Evolutionary conservation across 1,284 basidiomycete species (phyloP), one percentile per base, ranked within the genome.

Genomic region (Somion occarium): DNA sequence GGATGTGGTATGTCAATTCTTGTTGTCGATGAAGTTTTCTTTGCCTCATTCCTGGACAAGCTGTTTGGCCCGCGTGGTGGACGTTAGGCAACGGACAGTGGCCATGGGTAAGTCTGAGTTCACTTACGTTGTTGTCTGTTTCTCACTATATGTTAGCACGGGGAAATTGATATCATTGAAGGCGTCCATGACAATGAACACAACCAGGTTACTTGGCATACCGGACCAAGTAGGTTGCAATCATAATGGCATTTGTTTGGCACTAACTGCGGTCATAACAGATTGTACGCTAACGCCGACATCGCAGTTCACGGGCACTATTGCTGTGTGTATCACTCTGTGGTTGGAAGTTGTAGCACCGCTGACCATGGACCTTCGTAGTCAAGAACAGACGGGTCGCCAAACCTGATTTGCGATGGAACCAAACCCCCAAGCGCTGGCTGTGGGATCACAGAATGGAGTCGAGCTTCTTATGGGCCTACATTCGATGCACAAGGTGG

Each of bases 81-180:
- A 80, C 79, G 2, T 62, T 83, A 51, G 78, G 76, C 3, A 72
- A 73, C 44, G 76, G 74, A 42, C 67, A 71, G 42, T 82, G 81
- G 78, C 83, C 83, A 5, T 65, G 66, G 44, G 83, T 83, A 46
- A 56, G 63, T 56, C 67, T 59, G 26, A 34, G 43, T 11, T 22
- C 9, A 1, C n/a, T 19, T 15, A 30, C 27, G n/a, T 43, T 18
- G 38, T 37, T 39, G 18, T 61, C 11, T 20, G 44, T 11, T 52
- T 30, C 13, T 41, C 3, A 46, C 3, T 3, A 30, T 1, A 13
- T 48, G 49, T 18, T 55, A 86, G 82, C 70, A 72, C 4, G 88
- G 88, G 4, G 88, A 91, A 69, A 88, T 91, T 37, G 89, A 91
- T 66, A 85, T 92, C 48, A 76, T 91, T 19, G 87, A 91, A 69